Conservation (phyloP, 2,329 filamentous ascomycete species). For the Fusarium falciforme region DNA sequence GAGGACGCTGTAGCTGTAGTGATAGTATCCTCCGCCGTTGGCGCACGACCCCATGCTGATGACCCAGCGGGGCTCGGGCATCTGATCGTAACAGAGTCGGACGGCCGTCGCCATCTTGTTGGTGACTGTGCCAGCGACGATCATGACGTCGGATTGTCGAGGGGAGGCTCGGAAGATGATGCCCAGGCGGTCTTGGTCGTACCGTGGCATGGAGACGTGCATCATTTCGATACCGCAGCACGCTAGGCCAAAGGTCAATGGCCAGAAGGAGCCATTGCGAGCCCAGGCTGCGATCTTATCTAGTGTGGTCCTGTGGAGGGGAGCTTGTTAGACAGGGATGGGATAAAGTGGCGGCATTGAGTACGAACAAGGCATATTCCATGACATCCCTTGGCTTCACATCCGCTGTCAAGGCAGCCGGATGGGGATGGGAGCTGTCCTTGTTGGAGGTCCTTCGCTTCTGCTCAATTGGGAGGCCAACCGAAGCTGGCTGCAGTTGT, state of each 20-base stretch:
- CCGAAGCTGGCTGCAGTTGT: accelerated
- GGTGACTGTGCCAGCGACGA: constrained; percentile 73
- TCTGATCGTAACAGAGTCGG: constrained; percentile 74
- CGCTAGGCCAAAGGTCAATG: constrained; percentile 70
- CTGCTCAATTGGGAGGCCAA: neutral
- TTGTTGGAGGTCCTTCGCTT: neutral
- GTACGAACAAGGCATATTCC: constrained; percentile 29
- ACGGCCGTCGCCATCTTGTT: constrained; percentile 77
- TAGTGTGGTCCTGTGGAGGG: constrained; percentile 58
- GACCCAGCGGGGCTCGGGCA: constrained; percentile 73
- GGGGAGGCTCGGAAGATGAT: constrained; percentile 76
- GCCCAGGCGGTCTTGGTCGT: constrained; percentile 72
- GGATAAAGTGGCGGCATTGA: neutral
- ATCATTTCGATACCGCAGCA: constrained; percentile 75
- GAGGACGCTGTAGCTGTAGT: constrained; percentile 76
- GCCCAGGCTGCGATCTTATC: constrained; percentile 69
- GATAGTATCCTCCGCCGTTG: constrained; percentile 79
- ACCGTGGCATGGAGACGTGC: constrained; percentile 70
- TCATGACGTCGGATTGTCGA: constrained; percentile 73
- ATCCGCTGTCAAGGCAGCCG: neutral
- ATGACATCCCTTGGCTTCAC: constrained; percentile 21
- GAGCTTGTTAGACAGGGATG: neutral
- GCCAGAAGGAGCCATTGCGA: constrained; percentile 70
- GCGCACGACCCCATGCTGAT: constrained; percentile 79
- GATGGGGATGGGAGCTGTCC: neutral